Base-by-base conservation (phyloP, 2,329 filamentous ascomycete genomes). In the Sphaceloma murrayae region DNA sequence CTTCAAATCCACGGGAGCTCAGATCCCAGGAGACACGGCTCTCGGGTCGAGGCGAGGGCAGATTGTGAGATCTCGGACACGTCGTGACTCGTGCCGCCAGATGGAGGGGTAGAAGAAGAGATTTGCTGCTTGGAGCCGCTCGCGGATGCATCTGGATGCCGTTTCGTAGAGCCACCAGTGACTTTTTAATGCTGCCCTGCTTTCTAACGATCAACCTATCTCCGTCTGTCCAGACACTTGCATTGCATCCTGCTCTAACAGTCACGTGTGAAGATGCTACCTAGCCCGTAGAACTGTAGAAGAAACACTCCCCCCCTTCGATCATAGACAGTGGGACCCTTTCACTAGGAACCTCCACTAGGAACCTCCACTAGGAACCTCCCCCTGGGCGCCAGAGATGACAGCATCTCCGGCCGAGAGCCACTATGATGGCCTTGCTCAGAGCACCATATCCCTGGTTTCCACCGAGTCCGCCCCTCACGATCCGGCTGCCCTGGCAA, bases 401-500 rank as follows among this genome's bases (percentile, higher is more conserved):
- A 34, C 18, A 19, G 42, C 42, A 11, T 34, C 42, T 9, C 32
- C 32, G 19, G 31, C 18, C 3, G 22, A 21, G 8, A 45, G 30
- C 14, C 29, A 22, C 14, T 24, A 32, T 14, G 42, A 45, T 22
- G 16, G 26, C 9, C 16, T 45, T 2, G 42, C 31, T 5, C 30
- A 36, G 19, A 45, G 42, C 27, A 24, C 42, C 6, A 36, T 11
- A 27, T 45, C 42, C 4, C 13, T 45, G 10, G 9, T 45, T n/a
- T 45, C 45, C 21, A 45, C 17, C 9, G 48, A 47, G 16, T 43
- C 40, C 18, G 39, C 30, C 24, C 29, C 22, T 11, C 22, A 24
- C 11, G 43, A 45, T 22, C 13, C 42, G 17, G 13, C 43, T 9
- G 29, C 48, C 14, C 46, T 48, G 17, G 34, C 36, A 5, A 42